phyloP scores from a whole-genome alignment of 2,329 filamentous ascomycete genomes.

The Apiospora pterosperma region DNA sequence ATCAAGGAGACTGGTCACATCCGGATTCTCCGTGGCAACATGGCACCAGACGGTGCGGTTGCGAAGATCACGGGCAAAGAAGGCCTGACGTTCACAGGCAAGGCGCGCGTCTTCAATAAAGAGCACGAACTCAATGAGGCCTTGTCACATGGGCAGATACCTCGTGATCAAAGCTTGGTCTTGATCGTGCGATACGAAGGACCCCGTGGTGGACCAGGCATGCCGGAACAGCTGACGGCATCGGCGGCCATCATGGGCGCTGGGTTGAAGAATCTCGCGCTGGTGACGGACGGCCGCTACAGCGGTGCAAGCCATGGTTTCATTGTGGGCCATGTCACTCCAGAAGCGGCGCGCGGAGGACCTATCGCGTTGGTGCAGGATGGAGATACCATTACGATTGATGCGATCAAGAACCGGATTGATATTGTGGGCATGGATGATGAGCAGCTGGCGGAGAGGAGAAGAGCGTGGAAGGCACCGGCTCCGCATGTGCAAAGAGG shows the following conservation, averaged over 20 bases:
- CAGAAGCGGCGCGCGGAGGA: slow-evolving; percentile 84
- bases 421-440: slow-evolving; percentile 59
- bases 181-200: slow-evolving; percentile 92
- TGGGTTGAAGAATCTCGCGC: slow-evolving; percentile 78
- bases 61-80: slow-evolving; percentile 98
- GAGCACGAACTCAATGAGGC: slow-evolving; percentile 76
- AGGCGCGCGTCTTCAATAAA: slow-evolving; percentile 81
- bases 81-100: slow-evolving; percentile 76
- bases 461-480: slow-evolving; percentile 68
- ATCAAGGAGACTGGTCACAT: slow-evolving; percentile 87
- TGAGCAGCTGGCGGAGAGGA: slow-evolving; percentile 64
- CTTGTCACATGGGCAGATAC: slow-evolving; percentile 62
- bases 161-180: slow-evolving; percentile 77
- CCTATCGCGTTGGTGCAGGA: slow-evolving; percentile 80
- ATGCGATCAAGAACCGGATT: slow-evolving; percentile 78
- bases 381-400: slow-evolving; percentile 82
- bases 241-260: slow-evolving; percentile 91
- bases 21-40: slow-evolving; percentile 81
- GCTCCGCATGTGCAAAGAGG: slow-evolving; percentile 73
- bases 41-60: slow-evolving; percentile 84
- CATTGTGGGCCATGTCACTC: slow-evolving; percentile 77
- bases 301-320: slow-evolving; percentile 72
- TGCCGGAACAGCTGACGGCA: slow-evolving; percentile 92
- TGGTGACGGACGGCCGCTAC: slow-evolving; percentile 91
- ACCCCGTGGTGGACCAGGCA: slow-evolving; percentile 87